Percentiles rank a stretch among this genome's conserved stretches.
phyloP scores from a whole-genome alignment of 73 alveolate species.

The Tetrahymena borealis region DNA sequence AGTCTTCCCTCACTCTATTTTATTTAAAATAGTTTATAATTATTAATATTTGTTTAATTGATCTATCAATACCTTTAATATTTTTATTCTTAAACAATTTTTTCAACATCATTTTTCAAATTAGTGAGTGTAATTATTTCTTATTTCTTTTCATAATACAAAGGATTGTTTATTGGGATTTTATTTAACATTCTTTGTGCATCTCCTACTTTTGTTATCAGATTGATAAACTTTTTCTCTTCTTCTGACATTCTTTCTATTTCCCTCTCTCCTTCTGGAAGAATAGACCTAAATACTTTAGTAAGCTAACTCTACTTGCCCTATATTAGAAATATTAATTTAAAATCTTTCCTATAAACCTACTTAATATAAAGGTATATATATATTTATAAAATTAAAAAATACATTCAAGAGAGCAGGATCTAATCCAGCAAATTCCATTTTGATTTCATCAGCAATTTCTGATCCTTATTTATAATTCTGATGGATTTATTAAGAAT shows the following conservation, averaged over 20 bases:
- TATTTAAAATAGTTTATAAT: not conserved
- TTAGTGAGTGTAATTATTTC: conserved; percentile 7
- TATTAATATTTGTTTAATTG: not conserved
- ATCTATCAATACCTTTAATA: conserved; percentile 4
- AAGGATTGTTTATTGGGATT: conserved; percentile 7
- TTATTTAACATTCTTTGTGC: conserved; percentile 30
- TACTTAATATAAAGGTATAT: too few relatives aligned
- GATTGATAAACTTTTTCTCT: conserved; percentile 24
- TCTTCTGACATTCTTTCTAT: conserved; percentile 26
- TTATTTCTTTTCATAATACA: conserved; percentile 4
- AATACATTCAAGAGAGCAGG: conserved; percentile 21
- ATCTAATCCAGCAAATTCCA: conserved; percentile 39
- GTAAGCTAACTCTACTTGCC: not conserved
- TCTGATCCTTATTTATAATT: conserved; percentile 9
- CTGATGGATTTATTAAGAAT: not conserved
- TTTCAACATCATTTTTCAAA: conserved; percentile 26
- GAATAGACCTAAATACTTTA: conserved; percentile 1
- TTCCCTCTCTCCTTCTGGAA: conserved; percentile 36
- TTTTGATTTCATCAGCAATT: conserved; percentile 25
- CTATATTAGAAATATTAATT: too few relatives aligned
- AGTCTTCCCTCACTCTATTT: conserved; percentile 12
- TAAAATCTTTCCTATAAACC: too few relatives aligned
- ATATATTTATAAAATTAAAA: too few relatives aligned
- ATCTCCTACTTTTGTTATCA: conserved; percentile 34
- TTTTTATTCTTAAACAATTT: conserved; percentile 38